These are phyloP conservation scores for Aspergillus sp. DNA, from an alignment of 2,329 filamentous ascomycete genomes.

Conservation along the genomic window DNA sequence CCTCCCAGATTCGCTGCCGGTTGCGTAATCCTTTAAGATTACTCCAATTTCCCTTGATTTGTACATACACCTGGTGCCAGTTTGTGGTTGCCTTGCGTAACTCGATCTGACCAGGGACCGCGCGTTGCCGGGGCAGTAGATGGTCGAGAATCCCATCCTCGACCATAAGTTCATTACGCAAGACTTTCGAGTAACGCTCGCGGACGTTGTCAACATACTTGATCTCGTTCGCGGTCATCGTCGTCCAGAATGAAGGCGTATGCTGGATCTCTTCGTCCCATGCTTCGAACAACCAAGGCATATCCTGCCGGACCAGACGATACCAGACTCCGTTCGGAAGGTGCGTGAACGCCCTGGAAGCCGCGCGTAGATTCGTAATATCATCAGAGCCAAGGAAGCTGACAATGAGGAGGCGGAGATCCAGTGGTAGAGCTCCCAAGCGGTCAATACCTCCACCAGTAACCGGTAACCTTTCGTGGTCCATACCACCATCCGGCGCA, in stretches of 20 bases:
- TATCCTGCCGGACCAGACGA: constrained; percentile 20
- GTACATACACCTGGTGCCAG: constrained; percentile 20
- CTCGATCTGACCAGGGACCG: neutral
- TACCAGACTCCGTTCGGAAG: constrained; percentile 23
- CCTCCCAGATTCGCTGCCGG: constrained; percentile 29
- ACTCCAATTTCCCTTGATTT: constrained; percentile 25
- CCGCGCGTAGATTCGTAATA: constrained; percentile 12
- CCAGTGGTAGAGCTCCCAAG: constrained; percentile 3
- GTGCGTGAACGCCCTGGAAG: constrained; percentile 17
- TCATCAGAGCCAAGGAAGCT: constrained; percentile 11
- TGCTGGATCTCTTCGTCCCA: neutral
- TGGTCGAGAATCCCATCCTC: neutral
- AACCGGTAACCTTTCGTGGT: neutral
- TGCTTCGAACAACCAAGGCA: constrained; percentile 28
- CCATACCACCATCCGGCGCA: neutral
- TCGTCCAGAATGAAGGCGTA: neutral
- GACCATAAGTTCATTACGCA: neutral
- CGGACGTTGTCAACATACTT: neutral
- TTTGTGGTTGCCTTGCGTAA: neutral
- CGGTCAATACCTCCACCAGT: neutral
- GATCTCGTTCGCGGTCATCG: neutral
- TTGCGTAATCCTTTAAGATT: constrained; percentile 30
- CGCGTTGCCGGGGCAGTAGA: neutral
- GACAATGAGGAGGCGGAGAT: constrained; percentile 14
- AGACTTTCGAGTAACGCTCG: neutral